Conservation (phyloP, 2,329 filamentous ascomycete species). For the Fusarium tanahbumbuense region DNA sequence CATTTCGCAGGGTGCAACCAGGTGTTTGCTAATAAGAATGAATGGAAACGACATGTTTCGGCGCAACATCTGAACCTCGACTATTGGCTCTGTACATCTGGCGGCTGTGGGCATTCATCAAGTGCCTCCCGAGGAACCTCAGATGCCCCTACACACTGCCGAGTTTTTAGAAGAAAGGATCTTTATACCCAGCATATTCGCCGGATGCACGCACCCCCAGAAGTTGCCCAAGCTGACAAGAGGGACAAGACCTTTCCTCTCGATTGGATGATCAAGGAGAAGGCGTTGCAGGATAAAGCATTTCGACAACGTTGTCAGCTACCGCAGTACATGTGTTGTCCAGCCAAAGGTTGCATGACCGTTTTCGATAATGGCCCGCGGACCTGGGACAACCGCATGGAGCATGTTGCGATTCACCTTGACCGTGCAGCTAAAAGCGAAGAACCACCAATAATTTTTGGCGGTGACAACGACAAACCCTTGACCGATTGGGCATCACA, state of each 20-base stretch:
- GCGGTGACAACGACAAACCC: constrained; percentile 52
- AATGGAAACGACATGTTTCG: constrained; percentile 91
- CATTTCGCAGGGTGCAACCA: constrained; percentile 78
- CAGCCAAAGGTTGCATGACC: constrained; percentile 68
- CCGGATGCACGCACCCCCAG: constrained; percentile 78
- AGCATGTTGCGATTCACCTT: constrained; percentile 86
- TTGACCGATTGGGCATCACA: constrained; percentile 57
- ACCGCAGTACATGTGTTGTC: constrained; percentile 71
- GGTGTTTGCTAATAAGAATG: constrained; percentile 85
- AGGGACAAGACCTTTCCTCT: constrained; percentile 50
- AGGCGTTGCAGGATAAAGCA: constrained; percentile 68
- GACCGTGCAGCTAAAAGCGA: constrained; percentile 59
- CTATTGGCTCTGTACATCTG: constrained; percentile 81
- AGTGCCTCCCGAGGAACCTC: constrained; percentile 33
- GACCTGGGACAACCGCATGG: constrained; percentile 86
- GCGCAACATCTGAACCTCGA: constrained; percentile 82
- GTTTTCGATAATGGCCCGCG: constrained; percentile 69
- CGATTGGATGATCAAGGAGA: constrained; percentile 66
- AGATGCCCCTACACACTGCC: constrained; percentile 62
- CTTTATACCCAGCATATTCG: constrained; percentile 89
- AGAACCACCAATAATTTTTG: constrained; percentile 52
- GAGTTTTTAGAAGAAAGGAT: constrained; percentile 88
- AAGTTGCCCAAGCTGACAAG: constrained; percentile 48
- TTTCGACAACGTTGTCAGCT: constrained; percentile 69
- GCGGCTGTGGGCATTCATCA: constrained; percentile 59